Evolutionary conservation across 140 eudicot genomes (phyloP).

Genomic region (Ambrosia hybrid): DNA sequence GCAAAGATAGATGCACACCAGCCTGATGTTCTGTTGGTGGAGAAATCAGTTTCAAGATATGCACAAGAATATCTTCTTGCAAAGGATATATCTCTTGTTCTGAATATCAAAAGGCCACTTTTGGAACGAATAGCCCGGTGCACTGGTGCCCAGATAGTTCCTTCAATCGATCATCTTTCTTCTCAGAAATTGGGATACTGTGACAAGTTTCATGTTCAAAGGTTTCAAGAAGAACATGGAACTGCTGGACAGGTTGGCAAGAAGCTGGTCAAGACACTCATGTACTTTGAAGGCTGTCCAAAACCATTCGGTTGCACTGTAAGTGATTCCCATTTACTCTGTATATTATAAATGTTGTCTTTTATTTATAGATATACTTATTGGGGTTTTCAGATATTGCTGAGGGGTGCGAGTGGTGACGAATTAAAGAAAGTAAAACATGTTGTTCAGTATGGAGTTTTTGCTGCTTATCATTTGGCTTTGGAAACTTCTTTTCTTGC

Average conservation of each 20-base stretch:
- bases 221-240: slow-evolving; percentile 85
- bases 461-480: slow-evolving; percentile 98
- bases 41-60: slow-evolving; percentile 91
- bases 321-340: slow-evolving; percentile 33
- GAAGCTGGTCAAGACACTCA: slow-evolving; percentile 81
- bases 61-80: slow-evolving; percentile 97
- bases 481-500: slow-evolving; percentile 98
- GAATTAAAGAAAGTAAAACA: slow-evolving; percentile 97
- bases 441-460: slow-evolving; percentile 90
- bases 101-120: slow-evolving; percentile 88
- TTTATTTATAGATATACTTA: slow-evolving; percentile 4
- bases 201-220: slow-evolving; percentile 79
- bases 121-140: slow-evolving; percentile 98
- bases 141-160: slow-evolving; percentile 92
- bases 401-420: slow-evolving; percentile 90
- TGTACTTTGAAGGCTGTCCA: slow-evolving; percentile 99
- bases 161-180: slow-evolving; percentile 95
- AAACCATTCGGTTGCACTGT: slow-evolving; percentile 98
- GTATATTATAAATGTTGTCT: not conserved
- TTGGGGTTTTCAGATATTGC: slow-evolving; percentile 65
- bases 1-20: slow-evolving; percentile 90
- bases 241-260: slow-evolving; percentile 81
- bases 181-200: slow-evolving; percentile 78
- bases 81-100: slow-evolving; percentile 83
- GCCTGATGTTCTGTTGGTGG: slow-evolving; percentile 91